Percentiles rank a stretch among this genome's conserved stretches.
These are phyloP conservation scores for Trematosphaeria pertusa DNA, from an alignment of 2,329 filamentous ascomycete species.

Conservation along the genomic window DNA sequence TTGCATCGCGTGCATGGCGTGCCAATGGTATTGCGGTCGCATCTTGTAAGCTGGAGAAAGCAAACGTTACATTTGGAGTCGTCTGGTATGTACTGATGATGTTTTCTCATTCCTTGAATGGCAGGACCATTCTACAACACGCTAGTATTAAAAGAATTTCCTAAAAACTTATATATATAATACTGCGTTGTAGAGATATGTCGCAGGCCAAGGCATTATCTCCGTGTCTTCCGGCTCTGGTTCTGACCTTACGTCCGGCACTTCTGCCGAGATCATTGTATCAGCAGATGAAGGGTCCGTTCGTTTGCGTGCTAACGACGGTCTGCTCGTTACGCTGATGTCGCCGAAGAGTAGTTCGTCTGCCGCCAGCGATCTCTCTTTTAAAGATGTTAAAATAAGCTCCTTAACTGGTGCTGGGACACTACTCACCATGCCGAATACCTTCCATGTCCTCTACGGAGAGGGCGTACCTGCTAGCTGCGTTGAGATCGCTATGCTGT, in stretches of 20 bases:
- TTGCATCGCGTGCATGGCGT: not conserved
- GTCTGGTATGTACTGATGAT: not conserved
- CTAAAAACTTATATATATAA: too few species aligned
- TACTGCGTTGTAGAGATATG: too few species aligned
- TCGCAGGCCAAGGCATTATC: too few species aligned
- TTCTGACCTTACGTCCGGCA: slow-evolving; percentile 8
- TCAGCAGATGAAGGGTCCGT: slow-evolving; percentile 14
- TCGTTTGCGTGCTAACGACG: slow-evolving; percentile 12
- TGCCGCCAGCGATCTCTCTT: slow-evolving; percentile 1
- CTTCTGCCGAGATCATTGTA: slow-evolving; percentile 13
- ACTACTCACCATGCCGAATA: slow-evolving; percentile 19
- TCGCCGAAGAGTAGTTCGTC: slow-evolving; percentile 11
- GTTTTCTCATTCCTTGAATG: not conserved
- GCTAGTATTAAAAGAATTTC: too few species aligned
- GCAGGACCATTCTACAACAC: too few species aligned
- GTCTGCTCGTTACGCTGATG: slow-evolving; percentile 8
- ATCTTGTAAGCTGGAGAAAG: not conserved
- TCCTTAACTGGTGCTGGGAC: slow-evolving; percentile 9
- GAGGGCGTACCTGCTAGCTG: slow-evolving; percentile 13
- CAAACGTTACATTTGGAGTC: not conserved
- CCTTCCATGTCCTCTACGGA: slow-evolving; percentile 8
- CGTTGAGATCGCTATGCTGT: slow-evolving; percentile 11
- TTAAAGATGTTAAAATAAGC: slow-evolving; percentile 10
- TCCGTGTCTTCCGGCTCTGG: slow-evolving; percentile 12
- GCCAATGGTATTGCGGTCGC: not conserved